Evolutionary conservation across 352 stramenopile species (phyloP), one percentile per base, ranked within the genome.

Genomic region (Globisporangium nagaii): DNA sequence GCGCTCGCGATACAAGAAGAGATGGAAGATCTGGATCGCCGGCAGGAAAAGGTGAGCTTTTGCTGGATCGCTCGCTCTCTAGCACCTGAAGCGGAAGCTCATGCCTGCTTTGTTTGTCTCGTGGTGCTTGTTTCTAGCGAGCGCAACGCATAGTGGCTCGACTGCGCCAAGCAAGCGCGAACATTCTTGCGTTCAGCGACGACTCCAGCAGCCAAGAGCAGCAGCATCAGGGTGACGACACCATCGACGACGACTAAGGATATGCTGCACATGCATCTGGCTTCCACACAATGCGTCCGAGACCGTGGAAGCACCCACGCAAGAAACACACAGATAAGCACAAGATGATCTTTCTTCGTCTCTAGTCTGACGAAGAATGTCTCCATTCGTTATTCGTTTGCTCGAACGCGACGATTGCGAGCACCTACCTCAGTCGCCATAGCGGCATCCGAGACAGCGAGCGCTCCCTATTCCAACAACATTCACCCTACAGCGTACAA

Each of bases 101-200:
- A 56, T 11, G 11, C 20, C 3, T 8, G 32, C 12, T 19, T 24
- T n/a, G 11, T 8, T 13, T 40, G 3, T 28, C n/a, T n/a, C n/a
- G n/a, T n/a, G n/a, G 24, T n/a, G 27, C 1, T 39, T 32, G 22
- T 8, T 20, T 13, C 17, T 41, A 85, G 74, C 55, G 74, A 53
- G 62, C 67, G 9, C 56, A 75, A 28, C 62, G 53, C 20, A 82
- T 85, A 15, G 60, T 63, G 10, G 51, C 48, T 19, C 62, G 71
- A 6, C 48, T 85, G 30, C 69, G 79, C 28, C 79, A 79, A 44
- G 74, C 74, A 20, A 81, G 74, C 32, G 78, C 74, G 6, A 80
- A 73, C 24, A 85, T 85, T 25, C 60, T 85, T 12, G 73, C 71
- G 2, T 85, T 85, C 60, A 44, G 63, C 4, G 69, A 81, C 10